These are phyloP conservation scores for Sinapis alba DNA, from an alignment of 441 rosid species.

Conservation along the genomic window DNA sequence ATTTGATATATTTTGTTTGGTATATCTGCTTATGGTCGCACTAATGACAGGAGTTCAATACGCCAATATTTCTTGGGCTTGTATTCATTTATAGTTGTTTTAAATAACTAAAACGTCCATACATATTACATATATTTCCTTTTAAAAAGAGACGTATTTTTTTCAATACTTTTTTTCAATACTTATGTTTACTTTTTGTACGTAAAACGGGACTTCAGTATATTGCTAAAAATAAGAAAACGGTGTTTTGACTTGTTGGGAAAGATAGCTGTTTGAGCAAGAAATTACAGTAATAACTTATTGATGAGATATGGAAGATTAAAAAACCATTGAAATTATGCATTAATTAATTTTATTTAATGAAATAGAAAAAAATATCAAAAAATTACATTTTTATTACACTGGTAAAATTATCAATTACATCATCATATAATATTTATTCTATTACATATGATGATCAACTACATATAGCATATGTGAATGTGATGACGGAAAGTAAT, in stretches of 20 bases:
- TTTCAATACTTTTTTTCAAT: neutral
- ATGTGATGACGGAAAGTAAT: too few relatives aligned
- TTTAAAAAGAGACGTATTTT: neutral
- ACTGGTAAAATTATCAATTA: too few relatives aligned
- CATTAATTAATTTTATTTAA: neutral
- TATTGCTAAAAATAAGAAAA: neutral
- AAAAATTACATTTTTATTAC: too few relatives aligned
- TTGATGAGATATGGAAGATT: neutral
- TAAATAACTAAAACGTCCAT: neutral
- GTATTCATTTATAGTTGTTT: neutral
- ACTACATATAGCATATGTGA: too few relatives aligned
- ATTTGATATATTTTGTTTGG: conserved; percentile 9
- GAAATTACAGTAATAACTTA: neutral
- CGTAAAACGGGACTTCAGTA: neutral
- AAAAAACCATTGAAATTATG: neutral
- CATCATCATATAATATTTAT: too few relatives aligned
- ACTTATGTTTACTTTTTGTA: neutral
- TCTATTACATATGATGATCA: too few relatives aligned
- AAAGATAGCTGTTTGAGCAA: neutral
- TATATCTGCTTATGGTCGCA: conserved; percentile 20
- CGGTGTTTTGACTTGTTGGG: conserved; percentile 8
- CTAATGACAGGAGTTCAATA: conserved; percentile 22
- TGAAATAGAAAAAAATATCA: neutral
- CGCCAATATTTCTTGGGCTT: conserved; percentile 12
- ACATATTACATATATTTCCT: neutral